These are phyloP conservation scores for Boletellus sp. DNA, from an alignment of 768 basidiomycete genomes.

Conservation along the genomic window DNA sequence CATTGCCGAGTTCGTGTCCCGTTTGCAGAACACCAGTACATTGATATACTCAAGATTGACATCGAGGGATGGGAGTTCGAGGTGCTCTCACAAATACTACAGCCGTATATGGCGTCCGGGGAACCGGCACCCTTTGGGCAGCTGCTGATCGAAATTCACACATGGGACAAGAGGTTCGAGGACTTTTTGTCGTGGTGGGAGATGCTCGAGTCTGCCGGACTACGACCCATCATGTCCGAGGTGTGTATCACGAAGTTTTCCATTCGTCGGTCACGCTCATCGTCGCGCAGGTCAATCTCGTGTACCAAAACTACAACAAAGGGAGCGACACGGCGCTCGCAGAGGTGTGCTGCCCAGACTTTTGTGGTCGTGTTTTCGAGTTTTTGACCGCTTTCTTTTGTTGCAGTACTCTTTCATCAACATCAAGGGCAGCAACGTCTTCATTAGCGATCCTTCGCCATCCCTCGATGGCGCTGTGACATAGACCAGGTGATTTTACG, in stretches of 20 bases:
- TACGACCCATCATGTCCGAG: constrained; percentile 47
- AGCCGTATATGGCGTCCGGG: constrained; percentile 33
- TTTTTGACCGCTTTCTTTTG: constrained; percentile 3
- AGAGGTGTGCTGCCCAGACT: constrained; percentile 36
- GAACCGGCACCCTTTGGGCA: constrained; percentile 46
- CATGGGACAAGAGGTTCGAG: constrained; percentile 33
- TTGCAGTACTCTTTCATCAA: constrained; percentile 54
- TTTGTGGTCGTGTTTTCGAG: neutral
- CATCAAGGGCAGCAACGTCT: constrained; percentile 46
- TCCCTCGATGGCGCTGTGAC: constrained; percentile 8
- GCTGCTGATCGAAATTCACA: constrained; percentile 45
- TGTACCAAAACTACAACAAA: constrained; percentile 56
- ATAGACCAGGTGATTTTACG: constrained; percentile 7
- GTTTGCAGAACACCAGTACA: constrained; percentile 31
- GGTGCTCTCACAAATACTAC: constrained; percentile 38
- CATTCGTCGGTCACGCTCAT: neutral
- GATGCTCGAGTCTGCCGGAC: constrained; percentile 42
- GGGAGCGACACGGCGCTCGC: constrained; percentile 44
- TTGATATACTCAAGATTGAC: constrained; percentile 45
- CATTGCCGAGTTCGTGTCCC: neutral
- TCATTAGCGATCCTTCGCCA: constrained; percentile 32
- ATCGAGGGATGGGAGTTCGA: constrained; percentile 49
- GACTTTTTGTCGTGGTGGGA: constrained; percentile 45
- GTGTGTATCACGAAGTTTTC: constrained; percentile 10
- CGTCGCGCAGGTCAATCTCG: constrained; percentile 46